Conservation (phyloP, 176 grass and related monocot species). For the Dendrocalamus sinicus region DNA sequence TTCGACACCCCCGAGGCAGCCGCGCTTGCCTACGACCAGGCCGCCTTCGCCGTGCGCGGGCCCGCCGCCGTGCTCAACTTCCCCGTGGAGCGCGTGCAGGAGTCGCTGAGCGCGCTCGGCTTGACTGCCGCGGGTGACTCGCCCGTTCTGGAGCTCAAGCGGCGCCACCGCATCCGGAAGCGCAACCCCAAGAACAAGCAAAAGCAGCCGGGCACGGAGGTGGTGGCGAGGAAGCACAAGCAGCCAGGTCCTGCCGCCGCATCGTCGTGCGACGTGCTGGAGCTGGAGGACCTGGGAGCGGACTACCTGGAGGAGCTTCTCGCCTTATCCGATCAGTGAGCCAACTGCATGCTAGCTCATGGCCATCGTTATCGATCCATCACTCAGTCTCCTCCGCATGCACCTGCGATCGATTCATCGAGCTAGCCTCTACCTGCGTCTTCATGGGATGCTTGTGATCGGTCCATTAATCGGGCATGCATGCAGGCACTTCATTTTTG, state of each 20-base stretch:
- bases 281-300: constrained; percentile 39
- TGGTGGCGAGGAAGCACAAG: background rate
- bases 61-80: constrained; percentile 32
- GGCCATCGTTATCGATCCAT: too few species aligned
- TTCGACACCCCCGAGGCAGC: constrained; percentile 64
- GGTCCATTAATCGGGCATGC: too few species aligned
- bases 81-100: constrained; percentile 18
- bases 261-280: constrained; percentile 18
- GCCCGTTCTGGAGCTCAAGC: constrained; percentile 33
- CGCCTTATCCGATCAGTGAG: background rate
- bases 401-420: too few species aligned
- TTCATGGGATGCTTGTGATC: too few species aligned
- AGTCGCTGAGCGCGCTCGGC: constrained; percentile 20
- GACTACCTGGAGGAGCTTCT: constrained; percentile 48
- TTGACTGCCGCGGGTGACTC: background rate
- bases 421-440: too few species aligned
- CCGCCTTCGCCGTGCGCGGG: constrained; percentile 42
- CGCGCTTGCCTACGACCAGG: constrained; percentile 72
- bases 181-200: constrained; percentile 21
- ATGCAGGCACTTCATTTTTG: too few species aligned
- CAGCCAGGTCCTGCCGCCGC: background rate
- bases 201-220: background rate
- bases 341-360: background rate
- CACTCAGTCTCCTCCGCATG: too few species aligned
- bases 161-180: constrained; percentile 40